Conservation (phyloP, 495 filamentous ascomycete genomes). For the Evernia prunastri region DNA sequence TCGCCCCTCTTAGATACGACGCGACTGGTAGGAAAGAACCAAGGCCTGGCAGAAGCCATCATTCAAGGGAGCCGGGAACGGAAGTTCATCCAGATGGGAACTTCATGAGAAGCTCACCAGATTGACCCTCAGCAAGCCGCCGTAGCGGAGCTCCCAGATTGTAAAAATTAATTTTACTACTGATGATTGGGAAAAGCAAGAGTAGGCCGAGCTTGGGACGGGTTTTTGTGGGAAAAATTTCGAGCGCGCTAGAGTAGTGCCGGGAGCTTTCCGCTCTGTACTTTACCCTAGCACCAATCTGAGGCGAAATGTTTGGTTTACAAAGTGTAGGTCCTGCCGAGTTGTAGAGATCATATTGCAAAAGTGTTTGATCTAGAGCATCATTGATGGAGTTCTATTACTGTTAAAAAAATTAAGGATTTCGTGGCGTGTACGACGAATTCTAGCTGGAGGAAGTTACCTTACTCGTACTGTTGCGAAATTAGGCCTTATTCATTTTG, state of each 20-base stretch:
- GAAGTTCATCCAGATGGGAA: constrained; percentile 30
- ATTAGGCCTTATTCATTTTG: too few relatives aligned
- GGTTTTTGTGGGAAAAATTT: constrained; percentile 7
- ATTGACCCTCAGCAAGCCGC: constrained; percentile 34
- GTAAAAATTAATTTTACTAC: constrained; percentile 29
- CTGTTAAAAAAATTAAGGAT: too few relatives aligned
- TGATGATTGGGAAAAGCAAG: constrained; percentile 29
- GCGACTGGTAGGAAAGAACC: constrained; percentile 29
- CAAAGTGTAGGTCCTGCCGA: too few relatives aligned
- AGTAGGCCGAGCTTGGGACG: constrained; percentile 4
- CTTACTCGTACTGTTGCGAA: too few relatives aligned
- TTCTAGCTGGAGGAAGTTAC: too few relatives aligned
- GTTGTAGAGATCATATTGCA: too few relatives aligned
- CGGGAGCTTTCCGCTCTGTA: too few relatives aligned
- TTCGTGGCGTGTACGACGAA: too few relatives aligned
- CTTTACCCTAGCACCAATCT: too few relatives aligned
- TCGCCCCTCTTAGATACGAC: constrained; percentile 24
- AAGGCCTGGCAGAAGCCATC: constrained; percentile 22
- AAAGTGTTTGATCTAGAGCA: too few relatives aligned
- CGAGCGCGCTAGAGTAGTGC: constrained; percentile 8
- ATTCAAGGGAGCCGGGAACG: constrained; percentile 34
- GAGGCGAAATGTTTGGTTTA: too few relatives aligned
- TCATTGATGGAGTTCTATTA: too few relatives aligned
- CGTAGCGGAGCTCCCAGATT: constrained; percentile 31
- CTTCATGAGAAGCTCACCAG: constrained; percentile 26